A percentile compares a stretch with the other conserved stretches of the same genome.
These are phyloP conservation scores for Phytophthora pluvialis DNA, from an alignment of 352 stramenopile genomes.

Conservation along the genomic window DNA sequence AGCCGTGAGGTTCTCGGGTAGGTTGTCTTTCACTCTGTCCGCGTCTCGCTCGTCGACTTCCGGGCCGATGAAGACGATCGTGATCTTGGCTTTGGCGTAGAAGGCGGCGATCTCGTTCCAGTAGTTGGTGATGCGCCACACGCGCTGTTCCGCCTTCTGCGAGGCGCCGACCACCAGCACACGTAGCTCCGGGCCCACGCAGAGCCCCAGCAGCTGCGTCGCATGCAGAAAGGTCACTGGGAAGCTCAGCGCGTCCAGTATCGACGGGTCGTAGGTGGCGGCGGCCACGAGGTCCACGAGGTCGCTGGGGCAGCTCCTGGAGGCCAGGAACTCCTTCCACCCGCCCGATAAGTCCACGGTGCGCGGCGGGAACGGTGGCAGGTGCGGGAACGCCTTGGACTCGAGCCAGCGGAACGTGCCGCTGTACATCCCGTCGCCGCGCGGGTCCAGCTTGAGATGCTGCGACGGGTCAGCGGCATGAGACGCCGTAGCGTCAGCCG, in stretches of 20 bases:
- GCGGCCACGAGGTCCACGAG: slow-evolving; percentile 43
- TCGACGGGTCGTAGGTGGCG: slow-evolving; percentile 61
- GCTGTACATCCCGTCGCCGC: slow-evolving; percentile 80
- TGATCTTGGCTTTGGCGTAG: slow-evolving; percentile 43
- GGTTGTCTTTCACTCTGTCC: slow-evolving; percentile 3
- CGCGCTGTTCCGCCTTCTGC: slow-evolving; percentile 73
- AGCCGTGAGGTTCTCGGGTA: slow-evolving; percentile 38
- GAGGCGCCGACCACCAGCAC: slow-evolving; percentile 69
- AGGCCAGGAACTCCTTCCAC: slow-evolving; percentile 63
- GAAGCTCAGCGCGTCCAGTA: slow-evolving; percentile 79
- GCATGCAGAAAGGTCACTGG: slow-evolving; percentile 68
- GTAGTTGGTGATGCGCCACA: slow-evolving; percentile 73
- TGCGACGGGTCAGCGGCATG: slow-evolving; percentile 12
- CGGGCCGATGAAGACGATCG: slow-evolving; percentile 69
- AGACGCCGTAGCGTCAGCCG: not conserved
- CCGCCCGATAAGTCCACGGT: slow-evolving; percentile 35
- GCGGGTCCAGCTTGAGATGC: slow-evolving; percentile 68
- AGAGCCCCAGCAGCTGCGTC: slow-evolving; percentile 42
- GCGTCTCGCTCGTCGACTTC: slow-evolving; percentile 43
- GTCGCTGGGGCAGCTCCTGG: slow-evolving; percentile 25
- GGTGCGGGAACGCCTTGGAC: slow-evolving; percentile 54
- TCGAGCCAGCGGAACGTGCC: slow-evolving; percentile 83
- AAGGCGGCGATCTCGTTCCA: slow-evolving; percentile 61
- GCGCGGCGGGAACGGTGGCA: slow-evolving; percentile 36
- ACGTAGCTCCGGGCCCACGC: slow-evolving; percentile 24